phyloP scores from a whole-genome alignment of 345 rosid species.

The Salix koriyanagi region DNA sequence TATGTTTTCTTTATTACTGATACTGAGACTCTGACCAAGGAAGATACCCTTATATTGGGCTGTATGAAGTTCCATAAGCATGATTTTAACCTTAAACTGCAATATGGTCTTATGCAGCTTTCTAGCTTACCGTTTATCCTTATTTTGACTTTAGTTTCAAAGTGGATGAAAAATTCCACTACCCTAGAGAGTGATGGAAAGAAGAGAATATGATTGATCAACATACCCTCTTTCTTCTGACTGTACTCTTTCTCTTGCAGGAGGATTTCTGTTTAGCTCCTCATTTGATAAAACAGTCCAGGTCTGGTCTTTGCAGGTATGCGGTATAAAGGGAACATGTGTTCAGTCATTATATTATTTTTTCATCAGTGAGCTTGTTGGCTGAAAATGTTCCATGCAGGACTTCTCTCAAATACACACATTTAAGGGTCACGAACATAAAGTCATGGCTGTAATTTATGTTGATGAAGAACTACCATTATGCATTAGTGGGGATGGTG shows the following conservation, averaged over 20 bases:
- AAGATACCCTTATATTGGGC: background rate
- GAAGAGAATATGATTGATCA: background rate
- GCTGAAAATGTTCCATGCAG: slow-evolving; percentile 34
- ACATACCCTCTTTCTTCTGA: slow-evolving; percentile 15
- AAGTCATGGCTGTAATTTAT: slow-evolving; percentile 68
- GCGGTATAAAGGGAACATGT: slow-evolving; percentile 4
- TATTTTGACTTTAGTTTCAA: background rate
- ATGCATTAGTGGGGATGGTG: slow-evolving; percentile 79
- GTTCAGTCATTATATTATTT: background rate
- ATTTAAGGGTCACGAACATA: slow-evolving; percentile 79
- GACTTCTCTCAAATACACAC: slow-evolving; percentile 80
- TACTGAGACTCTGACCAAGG: background rate
- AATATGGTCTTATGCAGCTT: background rate
- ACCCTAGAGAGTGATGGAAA: background rate
- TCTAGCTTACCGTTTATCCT: background rate
- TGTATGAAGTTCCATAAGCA: background rate
- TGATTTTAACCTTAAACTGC: background rate
- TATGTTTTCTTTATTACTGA: background rate
- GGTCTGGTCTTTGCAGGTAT: slow-evolving; percentile 91
- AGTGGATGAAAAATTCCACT: background rate
- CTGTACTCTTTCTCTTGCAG: slow-evolving; percentile 38
- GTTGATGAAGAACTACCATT: slow-evolving; percentile 57
- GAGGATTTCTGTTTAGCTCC: slow-evolving; percentile 77
- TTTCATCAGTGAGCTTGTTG: slow-evolving; percentile 1
- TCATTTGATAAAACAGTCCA: slow-evolving; percentile 72